Percentiles rank a stretch among this genome's conserved stretches.
phyloP scores from a whole-genome alignment of 2,329 filamentous ascomycete genomes.

The Calonectria crousiana region DNA sequence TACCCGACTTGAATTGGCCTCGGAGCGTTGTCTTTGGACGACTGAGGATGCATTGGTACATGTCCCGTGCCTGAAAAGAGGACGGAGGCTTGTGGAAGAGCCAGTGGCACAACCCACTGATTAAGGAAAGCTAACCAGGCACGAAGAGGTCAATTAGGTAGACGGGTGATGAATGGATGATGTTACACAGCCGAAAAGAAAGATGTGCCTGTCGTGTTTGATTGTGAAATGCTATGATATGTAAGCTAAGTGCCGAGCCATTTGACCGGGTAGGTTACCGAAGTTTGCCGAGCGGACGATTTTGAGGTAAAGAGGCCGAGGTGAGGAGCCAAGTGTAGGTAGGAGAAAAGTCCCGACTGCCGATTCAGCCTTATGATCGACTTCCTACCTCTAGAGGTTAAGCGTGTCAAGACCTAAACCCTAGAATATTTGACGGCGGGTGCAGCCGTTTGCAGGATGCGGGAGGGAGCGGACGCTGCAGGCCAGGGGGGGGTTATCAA shows the following conservation, averaged over 20 bases:
- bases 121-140: conserved; percentile 18
- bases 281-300: conserved; percentile 13
- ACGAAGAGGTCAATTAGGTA: conserved; percentile 15
- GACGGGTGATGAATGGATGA: conserved; percentile 16
- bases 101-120: conserved; percentile 35
- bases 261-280: conserved; percentile 9
- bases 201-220: not conserved
- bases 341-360: not conserved
- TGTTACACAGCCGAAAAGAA: conserved; percentile 3
- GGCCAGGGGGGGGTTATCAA: conserved; percentile 29
- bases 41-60: conserved; percentile 3
- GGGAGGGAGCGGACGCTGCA: conserved; percentile 31
- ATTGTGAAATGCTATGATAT: not conserved
- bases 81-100: not conserved
- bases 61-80: not conserved
- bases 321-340: not conserved
- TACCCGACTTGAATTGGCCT: not conserved
- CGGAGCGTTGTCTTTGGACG: not conserved
- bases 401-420: conserved; percentile 38
- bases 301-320: not conserved
- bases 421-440: conserved; percentile 39
- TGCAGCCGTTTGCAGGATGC: conserved; percentile 39
- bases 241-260: not conserved
- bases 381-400: conserved; percentile 44
- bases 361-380: conserved; percentile 39